Evolutionary conservation across 306 rosid genomes (phyloP).

Genomic region (Lupinus albus): DNA sequence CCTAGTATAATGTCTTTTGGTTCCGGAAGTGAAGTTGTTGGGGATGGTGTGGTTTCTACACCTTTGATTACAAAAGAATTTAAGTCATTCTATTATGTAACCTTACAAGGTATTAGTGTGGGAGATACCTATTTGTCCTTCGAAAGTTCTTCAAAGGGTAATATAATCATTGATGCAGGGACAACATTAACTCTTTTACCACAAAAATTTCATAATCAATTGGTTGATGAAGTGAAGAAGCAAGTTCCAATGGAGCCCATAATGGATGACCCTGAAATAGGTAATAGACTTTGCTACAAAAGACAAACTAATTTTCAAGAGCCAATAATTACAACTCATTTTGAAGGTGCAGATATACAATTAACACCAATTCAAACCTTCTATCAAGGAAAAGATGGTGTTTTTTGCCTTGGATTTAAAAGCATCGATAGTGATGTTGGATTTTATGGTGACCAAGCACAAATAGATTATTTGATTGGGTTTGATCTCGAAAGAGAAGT

Average conservation of each 20-base stretch:
- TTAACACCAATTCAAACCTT: conserved; percentile 31
- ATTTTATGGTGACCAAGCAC: conserved; percentile 46
- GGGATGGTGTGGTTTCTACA: background rate
- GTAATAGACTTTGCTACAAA: conserved; percentile 46
- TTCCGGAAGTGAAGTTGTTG: conserved; percentile 47
- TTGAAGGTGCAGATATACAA: conserved; percentile 25
- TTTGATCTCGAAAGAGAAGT: conserved; percentile 42
- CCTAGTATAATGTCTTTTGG: conserved; percentile 47
- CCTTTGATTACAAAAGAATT: too few relatives aligned
- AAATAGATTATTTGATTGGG: conserved; percentile 50
- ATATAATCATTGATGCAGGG: conserved; percentile 50
- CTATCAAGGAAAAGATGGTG: conserved; percentile 34
- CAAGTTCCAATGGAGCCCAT: conserved; percentile 34
- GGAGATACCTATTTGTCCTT: conserved; percentile 35
- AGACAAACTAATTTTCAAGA: conserved; percentile 34
- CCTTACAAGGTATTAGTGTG: too few relatives aligned
- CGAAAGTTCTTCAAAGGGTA: conserved; percentile 36
- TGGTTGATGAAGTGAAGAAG: conserved; percentile 35
- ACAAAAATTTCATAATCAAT: conserved; percentile 36
- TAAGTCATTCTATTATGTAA: too few relatives aligned
- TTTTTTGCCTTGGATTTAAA: conserved; percentile 40
- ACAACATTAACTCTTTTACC: conserved; percentile 48
- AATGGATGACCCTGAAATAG: conserved; percentile 37
- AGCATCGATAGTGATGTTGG: conserved; percentile 26
- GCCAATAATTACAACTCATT: conserved; percentile 34